Percentiles rank a stretch among this genome's conserved stretches.
These are phyloP conservation scores for Paramecium octaurelia DNA, from an alignment of 73 alveolate species.

Conservation along the genomic window DNA sequence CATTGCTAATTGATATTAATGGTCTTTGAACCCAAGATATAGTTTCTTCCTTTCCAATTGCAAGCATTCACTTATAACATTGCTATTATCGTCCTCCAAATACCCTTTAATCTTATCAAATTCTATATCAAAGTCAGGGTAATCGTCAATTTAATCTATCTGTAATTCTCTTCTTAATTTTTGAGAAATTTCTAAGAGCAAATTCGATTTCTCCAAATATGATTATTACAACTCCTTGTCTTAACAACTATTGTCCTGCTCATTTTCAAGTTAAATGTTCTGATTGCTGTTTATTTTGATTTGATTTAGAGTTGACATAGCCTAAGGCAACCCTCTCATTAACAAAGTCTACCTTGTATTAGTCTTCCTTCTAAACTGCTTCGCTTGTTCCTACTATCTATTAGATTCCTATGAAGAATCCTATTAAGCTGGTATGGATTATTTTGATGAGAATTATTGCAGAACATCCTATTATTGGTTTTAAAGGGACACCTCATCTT, in stretches of 20 bases:
- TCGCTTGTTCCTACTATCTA: not conserved
- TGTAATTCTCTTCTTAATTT: constrained; percentile 22
- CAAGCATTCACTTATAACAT: not conserved
- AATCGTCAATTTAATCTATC: not conserved
- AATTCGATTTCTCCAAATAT: not conserved
- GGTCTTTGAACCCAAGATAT: constrained; percentile 13
- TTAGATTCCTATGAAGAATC: not conserved
- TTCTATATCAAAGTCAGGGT: not conserved
- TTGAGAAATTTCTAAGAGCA: not conserved
- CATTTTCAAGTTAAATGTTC: not conserved
- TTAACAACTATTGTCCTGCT: not conserved
- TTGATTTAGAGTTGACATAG: not conserved
- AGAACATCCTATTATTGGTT: not conserved
- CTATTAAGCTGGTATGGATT: not conserved
- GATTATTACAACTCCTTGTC: not conserved
- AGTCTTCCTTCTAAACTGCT: not conserved
- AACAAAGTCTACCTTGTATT: not conserved
- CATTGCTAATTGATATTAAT: not conserved
- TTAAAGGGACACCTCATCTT: not conserved
- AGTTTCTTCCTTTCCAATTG: not conserved
- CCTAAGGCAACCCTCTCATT: not conserved
- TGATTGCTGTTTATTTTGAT: not conserved
- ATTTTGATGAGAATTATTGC: not conserved
- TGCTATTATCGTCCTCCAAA: not conserved
- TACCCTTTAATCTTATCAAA: not conserved